These are phyloP conservation scores for Allium fistulosum DNA, from an alignment of 106 monocot genomes.

Conservation along the genomic window DNA sequence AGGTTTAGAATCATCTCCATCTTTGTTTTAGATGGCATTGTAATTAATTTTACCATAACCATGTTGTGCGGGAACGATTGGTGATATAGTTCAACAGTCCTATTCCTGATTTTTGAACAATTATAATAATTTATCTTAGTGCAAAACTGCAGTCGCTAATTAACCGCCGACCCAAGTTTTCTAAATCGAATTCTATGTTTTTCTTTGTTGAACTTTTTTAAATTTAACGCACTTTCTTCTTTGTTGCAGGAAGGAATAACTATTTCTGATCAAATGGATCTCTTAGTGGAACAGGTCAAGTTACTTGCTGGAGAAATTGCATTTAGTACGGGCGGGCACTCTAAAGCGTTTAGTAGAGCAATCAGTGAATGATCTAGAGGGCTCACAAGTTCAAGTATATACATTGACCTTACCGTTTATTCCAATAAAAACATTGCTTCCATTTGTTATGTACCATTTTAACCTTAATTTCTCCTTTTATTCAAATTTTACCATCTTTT, in stretches of 20 bases:
- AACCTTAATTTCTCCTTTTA: no score
- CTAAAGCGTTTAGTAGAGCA: conserved; percentile 82
- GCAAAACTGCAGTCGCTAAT: no score
- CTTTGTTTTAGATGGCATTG: no score
- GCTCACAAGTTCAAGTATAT: conserved; percentile 63
- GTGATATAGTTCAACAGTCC: no score
- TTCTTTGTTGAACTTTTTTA: neutral
- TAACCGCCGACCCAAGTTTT: no score
- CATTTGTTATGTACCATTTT: neutral
- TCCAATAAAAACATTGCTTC: neutral
- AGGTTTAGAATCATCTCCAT: no score
- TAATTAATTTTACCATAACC: no score
- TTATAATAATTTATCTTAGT: no score
- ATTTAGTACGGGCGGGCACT: conserved; percentile 72
- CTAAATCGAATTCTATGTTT: no score
- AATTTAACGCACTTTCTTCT: neutral
- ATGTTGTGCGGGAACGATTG: no score
- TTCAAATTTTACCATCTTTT: neutral
- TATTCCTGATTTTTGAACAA: no score
- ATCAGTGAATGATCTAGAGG: conserved; percentile 66
- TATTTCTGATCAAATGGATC: conserved; percentile 81
- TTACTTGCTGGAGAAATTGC: conserved; percentile 98
- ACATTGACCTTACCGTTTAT: neutral
- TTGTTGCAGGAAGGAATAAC: conserved; percentile 51
- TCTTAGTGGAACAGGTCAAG: conserved; percentile 88